Evolutionary conservation across 176 grass and related monocot genomes (phyloP).

Genomic region (Typha latifolia): DNA sequence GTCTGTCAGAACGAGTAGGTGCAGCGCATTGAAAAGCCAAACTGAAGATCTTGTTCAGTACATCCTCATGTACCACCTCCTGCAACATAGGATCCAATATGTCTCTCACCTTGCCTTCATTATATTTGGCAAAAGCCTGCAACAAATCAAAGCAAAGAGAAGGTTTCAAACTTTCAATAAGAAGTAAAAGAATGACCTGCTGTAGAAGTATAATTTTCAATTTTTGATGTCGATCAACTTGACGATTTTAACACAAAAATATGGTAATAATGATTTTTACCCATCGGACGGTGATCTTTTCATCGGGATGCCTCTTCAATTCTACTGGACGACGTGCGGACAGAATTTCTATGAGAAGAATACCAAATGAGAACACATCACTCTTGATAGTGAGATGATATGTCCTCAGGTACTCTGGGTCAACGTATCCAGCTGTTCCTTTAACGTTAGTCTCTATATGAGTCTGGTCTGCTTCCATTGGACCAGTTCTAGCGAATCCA

Average conservation of each 20-base stretch:
- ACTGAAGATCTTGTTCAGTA: slow-evolving; percentile 43
- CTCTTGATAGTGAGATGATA: slow-evolving; percentile 70
- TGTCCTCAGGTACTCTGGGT: slow-evolving; percentile 87
- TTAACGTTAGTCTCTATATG: slow-evolving; percentile 70
- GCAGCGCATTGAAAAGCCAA: slow-evolving; percentile 66
- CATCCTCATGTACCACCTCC: slow-evolving; percentile 43
- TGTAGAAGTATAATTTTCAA: slow-evolving; percentile 5
- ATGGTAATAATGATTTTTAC: slow-evolving; percentile 30
- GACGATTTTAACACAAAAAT: background rate
- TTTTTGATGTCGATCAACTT: background rate
- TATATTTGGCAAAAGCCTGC: slow-evolving; percentile 66
- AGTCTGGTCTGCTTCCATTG: slow-evolving; percentile 68
- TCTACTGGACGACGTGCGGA: slow-evolving; percentile 81
- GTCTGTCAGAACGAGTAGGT: slow-evolving; percentile 59
- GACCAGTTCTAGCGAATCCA: slow-evolving; percentile 81
- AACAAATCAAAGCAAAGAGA: slow-evolving; percentile 2
- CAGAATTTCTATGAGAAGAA: slow-evolving; percentile 87
- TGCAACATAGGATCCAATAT: slow-evolving; percentile 68
- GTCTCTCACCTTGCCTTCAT: slow-evolving; percentile 29
- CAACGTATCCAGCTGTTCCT: slow-evolving; percentile 84
- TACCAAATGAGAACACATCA: slow-evolving; percentile 93
- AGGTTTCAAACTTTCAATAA: background rate
- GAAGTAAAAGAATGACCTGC: slow-evolving; percentile 7
- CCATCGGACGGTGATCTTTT: slow-evolving; percentile 92
- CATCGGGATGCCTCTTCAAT: slow-evolving; percentile 38